Conservation (phyloP, 345 rosid genomes). For the Arabidopsis arenosa region DNA sequence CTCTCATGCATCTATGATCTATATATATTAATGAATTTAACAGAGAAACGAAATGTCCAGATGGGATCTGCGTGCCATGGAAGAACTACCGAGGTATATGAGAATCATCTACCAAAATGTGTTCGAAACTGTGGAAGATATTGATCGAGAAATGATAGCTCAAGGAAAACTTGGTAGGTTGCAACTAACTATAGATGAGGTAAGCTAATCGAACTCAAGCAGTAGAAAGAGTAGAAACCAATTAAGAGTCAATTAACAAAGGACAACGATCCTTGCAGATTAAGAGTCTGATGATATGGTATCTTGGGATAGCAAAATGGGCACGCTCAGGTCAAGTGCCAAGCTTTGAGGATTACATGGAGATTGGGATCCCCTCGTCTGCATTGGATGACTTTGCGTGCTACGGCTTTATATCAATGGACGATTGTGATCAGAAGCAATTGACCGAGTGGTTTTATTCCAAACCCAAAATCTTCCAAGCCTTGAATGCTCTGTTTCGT, state of each 20-base stretch:
- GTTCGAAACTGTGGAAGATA: neutral
- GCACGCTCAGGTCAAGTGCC: slow-evolving; percentile 24
- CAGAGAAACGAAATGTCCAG: neutral
- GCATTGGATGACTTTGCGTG: neutral
- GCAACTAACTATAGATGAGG: slow-evolving; percentile 14
- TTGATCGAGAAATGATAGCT: slow-evolving; percentile 20
- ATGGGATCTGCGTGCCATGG: slow-evolving; percentile 7
- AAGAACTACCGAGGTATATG: slow-evolving; percentile 21
- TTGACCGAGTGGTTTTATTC: slow-evolving; percentile 14
- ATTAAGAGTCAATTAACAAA: too few relatives aligned
- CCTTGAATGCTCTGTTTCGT: neutral
- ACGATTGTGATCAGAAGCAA: neutral
- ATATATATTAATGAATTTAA: too few relatives aligned
- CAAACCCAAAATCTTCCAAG: slow-evolving; percentile 18
- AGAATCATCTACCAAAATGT: neutral
- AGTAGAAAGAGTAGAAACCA: too few relatives aligned
- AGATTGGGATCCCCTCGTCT: neutral
- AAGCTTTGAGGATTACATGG: slow-evolving; percentile 31
- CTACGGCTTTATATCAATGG: neutral
- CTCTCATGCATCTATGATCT: too few relatives aligned
- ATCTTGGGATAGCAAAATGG: slow-evolving; percentile 10
- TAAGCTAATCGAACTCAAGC: neutral
- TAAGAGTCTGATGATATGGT: neutral
- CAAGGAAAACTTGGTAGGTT: neutral
- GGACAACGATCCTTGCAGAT: neutral